Evolutionary conservation across 805 yeast genomes (phyloP).

Genomic region (Ogataea haglerorum): DNA sequence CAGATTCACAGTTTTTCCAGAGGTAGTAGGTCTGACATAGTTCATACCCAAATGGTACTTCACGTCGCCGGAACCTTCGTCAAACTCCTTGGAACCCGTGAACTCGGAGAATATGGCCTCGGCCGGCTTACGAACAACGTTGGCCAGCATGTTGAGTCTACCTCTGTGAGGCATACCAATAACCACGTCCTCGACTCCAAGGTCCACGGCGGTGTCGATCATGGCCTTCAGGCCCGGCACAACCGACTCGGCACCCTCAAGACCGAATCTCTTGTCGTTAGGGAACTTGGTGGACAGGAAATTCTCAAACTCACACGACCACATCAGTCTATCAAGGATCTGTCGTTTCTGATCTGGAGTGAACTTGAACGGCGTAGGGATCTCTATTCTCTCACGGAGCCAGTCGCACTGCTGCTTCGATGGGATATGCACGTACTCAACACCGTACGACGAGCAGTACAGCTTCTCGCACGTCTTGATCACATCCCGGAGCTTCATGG

Average conservation of each 20-base stretch:
- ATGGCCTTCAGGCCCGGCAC: slow-evolving; percentile 96
- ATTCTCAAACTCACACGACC: slow-evolving; percentile 93
- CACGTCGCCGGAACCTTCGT: slow-evolving; percentile 98
- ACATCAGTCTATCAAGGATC: slow-evolving; percentile 90
- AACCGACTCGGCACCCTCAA: slow-evolving; percentile 96
- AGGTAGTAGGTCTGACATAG: slow-evolving; percentile 97
- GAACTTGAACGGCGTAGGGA: slow-evolving; percentile 82
- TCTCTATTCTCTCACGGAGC: slow-evolving; percentile 95
- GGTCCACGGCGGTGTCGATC: slow-evolving; percentile 88
- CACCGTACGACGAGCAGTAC: slow-evolving; percentile 87
- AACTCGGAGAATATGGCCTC: slow-evolving; percentile 97
- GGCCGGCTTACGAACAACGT: slow-evolving; percentile 97
- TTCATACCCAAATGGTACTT: slow-evolving; percentile 99
- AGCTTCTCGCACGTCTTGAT: slow-evolving; percentile 73
- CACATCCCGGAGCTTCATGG: slow-evolving; percentile 75
- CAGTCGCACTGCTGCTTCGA: slow-evolving; percentile 95
- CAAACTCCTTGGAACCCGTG: slow-evolving; percentile 80
- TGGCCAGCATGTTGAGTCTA: slow-evolving; percentile 94
- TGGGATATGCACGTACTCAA: slow-evolving; percentile 95
- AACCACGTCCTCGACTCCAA: slow-evolving; percentile 92
- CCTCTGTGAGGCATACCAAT: slow-evolving; percentile 99
- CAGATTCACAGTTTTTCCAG: slow-evolving; percentile 93
- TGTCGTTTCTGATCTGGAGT: slow-evolving; percentile 90
- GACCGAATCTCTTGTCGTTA: slow-evolving; percentile 96
- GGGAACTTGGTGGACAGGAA: slow-evolving; percentile 95